Base-by-base conservation (phyloP, 495 filamentous ascomycete genomes). In the Hyaloscypha hepaticicola region DNA sequence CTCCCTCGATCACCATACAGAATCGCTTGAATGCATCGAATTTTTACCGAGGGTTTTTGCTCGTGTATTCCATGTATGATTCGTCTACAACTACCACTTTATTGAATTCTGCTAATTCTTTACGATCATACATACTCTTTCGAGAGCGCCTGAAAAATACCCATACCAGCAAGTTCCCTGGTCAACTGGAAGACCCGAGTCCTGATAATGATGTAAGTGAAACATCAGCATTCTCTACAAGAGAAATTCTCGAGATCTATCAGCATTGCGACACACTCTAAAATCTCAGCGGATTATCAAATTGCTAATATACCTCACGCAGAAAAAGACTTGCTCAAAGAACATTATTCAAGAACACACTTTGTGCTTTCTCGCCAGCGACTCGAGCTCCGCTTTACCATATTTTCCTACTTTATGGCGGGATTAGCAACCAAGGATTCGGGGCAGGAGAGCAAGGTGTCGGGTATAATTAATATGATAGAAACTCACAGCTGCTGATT, bases 371-470 rank as follows among this genome's bases (percentile, higher is more conserved):
- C 68, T 11, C 63, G 61, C 3, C 66, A 67, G 2, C 72, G 72
- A n/a, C 65, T 72, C 22, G 79, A 82, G 51, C 78, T 74, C 7
- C 77, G 78, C 22, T 82, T 83, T 61, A 64, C 83, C 33, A 75
- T 83, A 0, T 86, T 88, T 69, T 84, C 85, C 0, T 69, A 87
- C 0, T 87, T 87, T 71, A 77, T 88, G 58, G 78, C 84, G 0
- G 85, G 84, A 9, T 76, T 79, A 48, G 79, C 79, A 0, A 69
- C 79, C 0, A 72, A 70, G 8, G 74, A 76, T 22, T 71, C 72
- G 19, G 74, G 73, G 0, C 74, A 80, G 11, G 84, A 86, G 70
- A 74, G 75, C 66, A 73, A 78, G 73, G 80, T 79, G 5, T 75
- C 86, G 64, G 74, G 79, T 19, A 64, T 88, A 58, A 75, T 87